Evolutionary conservation across 441 rosid genomes (phyloP).

Genomic region (Dalechampia spathulata): DNA sequence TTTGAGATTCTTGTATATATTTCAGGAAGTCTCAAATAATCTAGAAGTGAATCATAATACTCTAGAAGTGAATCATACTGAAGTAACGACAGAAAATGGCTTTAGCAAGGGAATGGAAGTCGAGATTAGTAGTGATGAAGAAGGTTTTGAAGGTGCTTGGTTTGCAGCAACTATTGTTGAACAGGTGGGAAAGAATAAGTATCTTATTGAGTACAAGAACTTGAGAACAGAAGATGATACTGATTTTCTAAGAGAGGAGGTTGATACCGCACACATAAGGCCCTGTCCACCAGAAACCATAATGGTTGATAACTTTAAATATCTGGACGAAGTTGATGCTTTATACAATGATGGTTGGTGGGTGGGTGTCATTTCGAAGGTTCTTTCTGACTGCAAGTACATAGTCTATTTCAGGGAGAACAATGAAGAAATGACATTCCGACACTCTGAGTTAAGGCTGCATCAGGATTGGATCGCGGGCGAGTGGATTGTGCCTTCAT

Average conservation of each 20-base stretch:
- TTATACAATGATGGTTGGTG: constrained; percentile 85
- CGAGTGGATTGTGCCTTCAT: constrained; percentile 46
- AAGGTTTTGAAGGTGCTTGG: constrained; percentile 90
- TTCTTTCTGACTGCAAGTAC: constrained; percentile 39
- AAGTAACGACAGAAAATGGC: constrained; percentile 15
- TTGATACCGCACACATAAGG: constrained; percentile 42
- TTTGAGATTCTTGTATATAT: constrained; percentile 5
- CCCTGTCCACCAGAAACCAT: constrained; percentile 48
- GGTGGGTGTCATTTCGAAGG: constrained; percentile 60
- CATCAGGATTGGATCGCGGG: constrained; percentile 78
- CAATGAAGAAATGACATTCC: constrained; percentile 41
- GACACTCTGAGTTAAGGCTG: constrained; percentile 52
- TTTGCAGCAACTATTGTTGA: constrained; percentile 55
- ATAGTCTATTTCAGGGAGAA: constrained; percentile 42
- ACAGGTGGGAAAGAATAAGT: constrained; percentile 33
- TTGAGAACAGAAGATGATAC: constrained; percentile 70
- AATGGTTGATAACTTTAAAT: constrained; percentile 30
- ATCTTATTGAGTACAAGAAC: constrained; percentile 49
- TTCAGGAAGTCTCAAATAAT: constrained; percentile 10
- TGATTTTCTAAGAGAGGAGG: constrained; percentile 59
- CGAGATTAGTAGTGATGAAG: constrained; percentile 82
- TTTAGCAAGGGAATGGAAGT: constrained; percentile 39
- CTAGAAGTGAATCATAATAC: no score
- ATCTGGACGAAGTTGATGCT: constrained; percentile 70
- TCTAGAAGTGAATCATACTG: constrained; percentile 13